Percentiles rank a stretch among this genome's conserved stretches.
Conservation (phyloP, 345 rosid species). For the Aquilaria malaccensis region DNA sequence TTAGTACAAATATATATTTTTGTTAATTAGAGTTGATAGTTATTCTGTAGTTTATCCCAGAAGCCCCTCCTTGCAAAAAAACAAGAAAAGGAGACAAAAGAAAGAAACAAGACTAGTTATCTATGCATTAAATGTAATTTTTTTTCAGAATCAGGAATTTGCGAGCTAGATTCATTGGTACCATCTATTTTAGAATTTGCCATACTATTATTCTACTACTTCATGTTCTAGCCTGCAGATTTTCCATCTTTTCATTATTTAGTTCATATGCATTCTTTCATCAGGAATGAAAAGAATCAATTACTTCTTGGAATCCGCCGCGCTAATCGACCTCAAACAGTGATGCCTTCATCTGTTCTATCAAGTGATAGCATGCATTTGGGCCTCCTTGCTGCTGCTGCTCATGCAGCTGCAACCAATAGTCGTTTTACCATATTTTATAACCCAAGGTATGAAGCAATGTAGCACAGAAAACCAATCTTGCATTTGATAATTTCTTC, state of each 20-base stretch:
- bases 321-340: slow-evolving; percentile 79
- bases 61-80: no score
- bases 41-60: no score
- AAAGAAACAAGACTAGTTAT: no score
- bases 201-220: no score
- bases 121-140: no score
- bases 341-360: slow-evolving; percentile 89
- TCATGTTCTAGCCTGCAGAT: neutral
- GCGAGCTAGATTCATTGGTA: no score
- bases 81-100: no score
- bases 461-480: neutral
- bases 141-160: no score
- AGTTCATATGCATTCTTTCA: slow-evolving; percentile 3
- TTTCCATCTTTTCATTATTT: neutral
- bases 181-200: no score
- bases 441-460: slow-evolving; percentile 58
- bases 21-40: no score
- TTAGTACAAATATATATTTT: no score
- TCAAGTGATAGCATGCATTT: slow-evolving; percentile 95
- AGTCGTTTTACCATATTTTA: slow-evolving; percentile 85
- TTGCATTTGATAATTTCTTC: neutral
- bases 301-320: slow-evolving; percentile 78
- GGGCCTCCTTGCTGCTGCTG: slow-evolving; percentile 95
- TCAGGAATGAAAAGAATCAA: slow-evolving; percentile 86
- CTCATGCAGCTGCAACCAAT: slow-evolving; percentile 90